Base-by-base conservation (phyloP, 2,329 filamentous ascomycete genomes). In the Ramularia endophylla region DNA sequence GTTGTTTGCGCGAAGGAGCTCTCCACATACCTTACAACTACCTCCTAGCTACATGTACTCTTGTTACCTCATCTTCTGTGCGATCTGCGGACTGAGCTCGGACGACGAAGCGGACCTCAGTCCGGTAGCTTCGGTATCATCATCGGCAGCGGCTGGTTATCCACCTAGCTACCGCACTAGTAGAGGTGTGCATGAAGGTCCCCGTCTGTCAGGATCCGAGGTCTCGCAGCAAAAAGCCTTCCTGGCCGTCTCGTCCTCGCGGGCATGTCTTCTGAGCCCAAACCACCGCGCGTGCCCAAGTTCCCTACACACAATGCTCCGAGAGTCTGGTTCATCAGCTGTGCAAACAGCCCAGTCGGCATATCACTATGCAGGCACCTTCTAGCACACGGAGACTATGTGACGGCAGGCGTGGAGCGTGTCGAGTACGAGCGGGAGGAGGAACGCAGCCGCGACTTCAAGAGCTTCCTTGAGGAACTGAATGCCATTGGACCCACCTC, bases 241-340 rank as follows among this genome's bases (percentile, higher is more conserved):
- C n/a, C n/a, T n/a, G n/a, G n/a, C 27, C 27, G 13, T 25, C 22
- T 25, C 22, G 22, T 25, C 6, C 22, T 25, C 22, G 22, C 22
- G 22, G 36, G 16, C 34, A 52, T 54, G 51, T 46, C 52, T 37
- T 31, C 52, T 35, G 56, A 58, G 35, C 43, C 52, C 19, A 61
- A 61, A 40, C 48, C 55, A 7, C 59, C 59, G 19, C 59, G 60
- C 44, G 49, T 53, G 27, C 69, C 69, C 31, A 75, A 75, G 46
- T 81, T 80, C 52, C 78, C 78, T 30, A 67, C 71, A 20, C 77
- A 80, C 62, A 73, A 74, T 59, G 73, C 72, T 36, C 88, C 89
- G 37, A 83, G 90, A 58, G 87, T 90, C 57, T 97, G 92, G 92
- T 81, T 98, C 60, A 71, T 98, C 51, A 95, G 89, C 8, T 83